A percentile compares a stretch with the other conserved stretches of the same genome.
phyloP scores from a whole-genome alignment of 768 basidiomycete genomes.

The Rhodotorula taiwanensis region DNA sequence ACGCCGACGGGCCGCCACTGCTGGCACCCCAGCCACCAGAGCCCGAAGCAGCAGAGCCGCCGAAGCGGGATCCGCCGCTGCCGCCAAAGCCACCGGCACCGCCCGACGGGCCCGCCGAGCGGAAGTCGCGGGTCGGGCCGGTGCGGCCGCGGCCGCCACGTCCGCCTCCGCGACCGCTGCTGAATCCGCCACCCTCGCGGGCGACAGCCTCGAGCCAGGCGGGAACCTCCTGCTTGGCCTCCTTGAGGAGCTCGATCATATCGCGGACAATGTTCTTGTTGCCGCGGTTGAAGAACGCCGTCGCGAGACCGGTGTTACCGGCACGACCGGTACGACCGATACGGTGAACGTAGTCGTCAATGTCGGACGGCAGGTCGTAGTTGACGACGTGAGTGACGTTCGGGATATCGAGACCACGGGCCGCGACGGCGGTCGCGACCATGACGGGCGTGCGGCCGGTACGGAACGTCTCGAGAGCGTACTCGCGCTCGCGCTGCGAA shows the following conservation, averaged over 20 bases:
- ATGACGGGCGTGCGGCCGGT: slow-evolving; percentile 89
- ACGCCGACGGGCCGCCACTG: neutral
- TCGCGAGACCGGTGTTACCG: slow-evolving; percentile 90
- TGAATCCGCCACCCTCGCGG: slow-evolving; percentile 57
- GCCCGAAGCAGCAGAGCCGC: neutral
- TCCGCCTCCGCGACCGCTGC: slow-evolving; percentile 48
- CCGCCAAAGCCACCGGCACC: slow-evolving; percentile 5
- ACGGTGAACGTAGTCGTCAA: slow-evolving; percentile 96
- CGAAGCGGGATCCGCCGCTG: slow-evolving; percentile 3
- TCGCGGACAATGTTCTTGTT: slow-evolving; percentile 60
- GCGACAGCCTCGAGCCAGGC: slow-evolving; percentile 78
- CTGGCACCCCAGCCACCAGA: neutral
- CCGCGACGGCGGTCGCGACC: slow-evolving; percentile 97
- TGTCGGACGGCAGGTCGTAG: slow-evolving; percentile 94
- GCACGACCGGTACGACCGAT: slow-evolving; percentile 67
- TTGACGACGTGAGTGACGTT: slow-evolving; percentile 99
- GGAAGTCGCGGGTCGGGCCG: slow-evolving; percentile 45
- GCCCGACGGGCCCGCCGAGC: slow-evolving; percentile 45
- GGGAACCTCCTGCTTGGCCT: slow-evolving; percentile 94
- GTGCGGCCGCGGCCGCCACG: slow-evolving; percentile 52
- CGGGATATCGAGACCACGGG: slow-evolving; percentile 94
- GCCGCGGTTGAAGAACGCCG: slow-evolving; percentile 67
- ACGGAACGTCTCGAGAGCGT: slow-evolving; percentile 89
- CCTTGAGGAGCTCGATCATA: slow-evolving; percentile 82
- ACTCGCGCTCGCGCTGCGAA: slow-evolving; percentile 94